Percentiles rank a stretch among this genome's conserved stretches.
Conservation (phyloP, 2,329 filamentous ascomycete species). For the Beauveria sp. region DNA sequence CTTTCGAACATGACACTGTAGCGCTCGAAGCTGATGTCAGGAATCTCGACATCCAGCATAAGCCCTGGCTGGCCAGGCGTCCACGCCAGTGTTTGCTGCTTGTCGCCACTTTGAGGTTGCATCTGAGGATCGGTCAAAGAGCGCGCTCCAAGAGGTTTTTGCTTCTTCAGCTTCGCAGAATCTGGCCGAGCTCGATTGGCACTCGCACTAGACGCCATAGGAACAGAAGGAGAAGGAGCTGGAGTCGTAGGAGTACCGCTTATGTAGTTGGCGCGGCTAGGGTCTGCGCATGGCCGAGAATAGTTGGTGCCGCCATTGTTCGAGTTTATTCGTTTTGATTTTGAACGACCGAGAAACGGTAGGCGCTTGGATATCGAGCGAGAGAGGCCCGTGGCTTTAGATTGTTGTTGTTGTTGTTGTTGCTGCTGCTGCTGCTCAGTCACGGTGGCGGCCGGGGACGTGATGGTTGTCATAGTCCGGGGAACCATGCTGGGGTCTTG, state of each 20-base stretch:
- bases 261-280: neutral
- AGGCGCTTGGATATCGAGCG: constrained; percentile 13
- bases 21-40: constrained; percentile 70
- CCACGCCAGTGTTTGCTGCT: neutral
- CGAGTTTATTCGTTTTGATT: neutral
- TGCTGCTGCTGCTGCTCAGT: neutral
- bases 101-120: neutral
- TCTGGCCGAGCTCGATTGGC: neutral
- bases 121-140: neutral
- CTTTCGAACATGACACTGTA: constrained; percentile 92
- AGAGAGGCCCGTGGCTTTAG: constrained; percentile 3
- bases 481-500: constrained; percentile 14
- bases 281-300: neutral
- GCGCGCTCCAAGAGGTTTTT: neutral
- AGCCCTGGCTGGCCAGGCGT: constrained; percentile 10
- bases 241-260: neutral
- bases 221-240: neutral
- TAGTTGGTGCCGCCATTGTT: neutral
- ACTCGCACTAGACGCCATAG: neutral
- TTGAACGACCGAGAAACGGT: constrained; percentile 7
- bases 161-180: neutral
- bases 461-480: constrained; percentile 14
- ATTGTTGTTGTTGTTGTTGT: neutral
- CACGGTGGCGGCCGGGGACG: neutral
- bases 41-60: constrained; percentile 69